Evolutionary conservation across 2,329 filamentous ascomycete genomes (phyloP).

Genomic region (Parascedosporium putredinis): DNA sequence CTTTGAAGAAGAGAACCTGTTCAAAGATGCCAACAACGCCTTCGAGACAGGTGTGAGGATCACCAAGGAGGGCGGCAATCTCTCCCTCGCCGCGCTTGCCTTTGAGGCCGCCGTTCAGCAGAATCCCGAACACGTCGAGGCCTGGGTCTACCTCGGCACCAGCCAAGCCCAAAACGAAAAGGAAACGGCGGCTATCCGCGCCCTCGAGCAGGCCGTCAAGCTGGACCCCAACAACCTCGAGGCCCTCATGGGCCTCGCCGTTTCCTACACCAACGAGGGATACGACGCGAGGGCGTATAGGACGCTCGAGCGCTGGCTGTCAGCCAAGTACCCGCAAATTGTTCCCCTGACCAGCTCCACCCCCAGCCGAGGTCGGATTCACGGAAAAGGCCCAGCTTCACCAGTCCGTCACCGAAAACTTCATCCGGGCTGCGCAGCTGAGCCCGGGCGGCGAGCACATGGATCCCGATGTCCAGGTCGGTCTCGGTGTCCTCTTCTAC

Average conservation of each 20-base stretch:
- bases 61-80: slow-evolving; percentile 84
- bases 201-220: slow-evolving; percentile 82
- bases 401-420: slow-evolving; percentile 79
- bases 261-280: slow-evolving; percentile 97
- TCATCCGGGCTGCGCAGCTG: slow-evolving; percentile 85
- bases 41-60: slow-evolving; percentile 92
- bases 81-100: slow-evolving; percentile 83
- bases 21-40: slow-evolving; percentile 68
- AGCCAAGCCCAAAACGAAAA: slow-evolving; percentile 98
- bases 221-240: slow-evolving; percentile 78
- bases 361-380: slow-evolving; percentile 81
- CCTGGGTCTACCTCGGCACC: slow-evolving; percentile 85
- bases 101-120: slow-evolving; percentile 95
- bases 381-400: slow-evolving; percentile 86
- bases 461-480: slow-evolving; percentile 97
- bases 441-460: slow-evolving; percentile 89
- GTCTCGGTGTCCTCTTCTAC: slow-evolving; percentile 93
- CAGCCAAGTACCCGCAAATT: slow-evolving; percentile 84
- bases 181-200: slow-evolving; percentile 88
- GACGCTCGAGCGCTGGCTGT: slow-evolving; percentile 91
- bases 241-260: slow-evolving; percentile 88
- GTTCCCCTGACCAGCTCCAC: slow-evolving; percentile 63
- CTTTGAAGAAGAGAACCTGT: slow-evolving; percentile 91
- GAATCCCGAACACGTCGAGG: slow-evolving; percentile 75
- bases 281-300: slow-evolving; percentile 96